These are phyloP conservation scores for Clarireedia homoeocarpa DNA, from an alignment of 2,329 filamentous ascomycete genomes.

Conservation along the genomic window DNA sequence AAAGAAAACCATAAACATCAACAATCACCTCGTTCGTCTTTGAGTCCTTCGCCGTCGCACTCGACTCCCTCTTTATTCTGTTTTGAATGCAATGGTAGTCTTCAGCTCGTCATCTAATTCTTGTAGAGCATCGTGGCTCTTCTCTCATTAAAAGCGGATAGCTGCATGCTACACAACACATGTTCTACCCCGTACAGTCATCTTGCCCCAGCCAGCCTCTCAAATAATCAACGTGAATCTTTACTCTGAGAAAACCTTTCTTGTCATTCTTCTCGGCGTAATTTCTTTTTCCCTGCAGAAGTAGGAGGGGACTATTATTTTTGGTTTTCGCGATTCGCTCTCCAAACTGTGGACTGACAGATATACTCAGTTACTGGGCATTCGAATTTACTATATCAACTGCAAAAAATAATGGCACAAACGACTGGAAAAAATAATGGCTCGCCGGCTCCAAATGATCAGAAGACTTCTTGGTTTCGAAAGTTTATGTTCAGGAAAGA, in stretches of 20 bases:
- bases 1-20: neutral
- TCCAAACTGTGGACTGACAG: neutral
- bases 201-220: conserved; percentile 7
- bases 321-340: neutral
- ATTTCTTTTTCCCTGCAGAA: neutral
- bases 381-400: neutral
- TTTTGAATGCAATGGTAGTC: conserved; percentile 24
- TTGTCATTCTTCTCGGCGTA: neutral
- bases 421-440: conserved; percentile 23
- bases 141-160: conserved; percentile 18
- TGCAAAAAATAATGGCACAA: conserved; percentile 3
- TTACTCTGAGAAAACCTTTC: neutral
- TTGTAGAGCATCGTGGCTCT: conserved; percentile 22
- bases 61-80: neutral
- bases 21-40: neutral
- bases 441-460: conserved; percentile 24
- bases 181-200: conserved; percentile 12
- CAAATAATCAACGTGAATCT: conserved; percentile 12
- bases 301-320: conserved; percentile 1
- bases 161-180: conserved; percentile 18
- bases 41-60: neutral
- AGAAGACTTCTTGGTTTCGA: conserved; percentile 26
- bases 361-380: conserved; percentile 4
- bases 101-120: conserved; percentile 10
- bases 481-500: conserved; percentile 26